Conservation (phyloP, 2,329 filamentous ascomycete species). For the Colletotrichum cuscutae region DNA sequence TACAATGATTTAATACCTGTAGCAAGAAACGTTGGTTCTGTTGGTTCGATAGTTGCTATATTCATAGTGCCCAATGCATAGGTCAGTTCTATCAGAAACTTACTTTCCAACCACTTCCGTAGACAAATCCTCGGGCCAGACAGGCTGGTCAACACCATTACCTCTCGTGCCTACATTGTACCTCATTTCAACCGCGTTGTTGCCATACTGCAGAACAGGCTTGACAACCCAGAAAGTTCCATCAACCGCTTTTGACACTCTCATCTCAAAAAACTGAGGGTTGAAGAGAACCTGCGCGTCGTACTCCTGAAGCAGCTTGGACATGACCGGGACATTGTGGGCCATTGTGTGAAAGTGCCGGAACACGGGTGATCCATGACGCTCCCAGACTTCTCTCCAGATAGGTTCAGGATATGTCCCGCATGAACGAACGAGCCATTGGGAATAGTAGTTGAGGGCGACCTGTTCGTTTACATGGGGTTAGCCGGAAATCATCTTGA, state of each 20-base stretch:
- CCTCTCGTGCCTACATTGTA: constrained; percentile 60
- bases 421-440: constrained; percentile 51
- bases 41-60: not conserved
- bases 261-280: constrained; percentile 57
- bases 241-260: constrained; percentile 13
- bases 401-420: constrained; percentile 48
- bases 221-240: constrained; percentile 49
- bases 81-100: not conserved
- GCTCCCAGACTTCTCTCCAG: constrained; percentile 54
- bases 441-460: constrained; percentile 53
- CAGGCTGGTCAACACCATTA: constrained; percentile 56
- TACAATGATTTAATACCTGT: not conserved
- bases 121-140: constrained; percentile 54
- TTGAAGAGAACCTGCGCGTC: constrained; percentile 51
- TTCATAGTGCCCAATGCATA: not conserved
- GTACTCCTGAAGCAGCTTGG: constrained; percentile 52
- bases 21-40: not conserved
- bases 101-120: constrained; percentile 43
- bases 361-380: constrained; percentile 58
- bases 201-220: constrained; percentile 51
- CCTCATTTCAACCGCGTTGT: constrained; percentile 47
- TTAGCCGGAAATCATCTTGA: not conserved
- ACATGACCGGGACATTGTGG: constrained; percentile 46
- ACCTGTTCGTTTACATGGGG: constrained; percentile 37
- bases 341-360: constrained; percentile 61